These are phyloP conservation scores for Petunia hybrid DNA, from an alignment of 305 asterid genomes.

Conservation along the genomic window DNA sequence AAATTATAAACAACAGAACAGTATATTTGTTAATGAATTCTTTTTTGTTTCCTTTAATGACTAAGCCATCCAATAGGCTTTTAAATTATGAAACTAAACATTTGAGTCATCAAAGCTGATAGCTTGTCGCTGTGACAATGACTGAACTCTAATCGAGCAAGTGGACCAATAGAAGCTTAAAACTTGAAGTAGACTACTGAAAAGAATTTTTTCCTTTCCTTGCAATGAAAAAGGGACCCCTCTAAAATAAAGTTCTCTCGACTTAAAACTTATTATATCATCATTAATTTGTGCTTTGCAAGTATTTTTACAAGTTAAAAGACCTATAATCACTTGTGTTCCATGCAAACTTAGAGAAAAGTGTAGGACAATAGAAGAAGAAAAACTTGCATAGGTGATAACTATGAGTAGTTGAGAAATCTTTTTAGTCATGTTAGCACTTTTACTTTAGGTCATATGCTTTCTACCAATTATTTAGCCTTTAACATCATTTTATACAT, in stretches of 20 bases:
- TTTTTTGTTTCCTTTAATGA: not conserved
- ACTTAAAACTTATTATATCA: slow-evolving; percentile 16
- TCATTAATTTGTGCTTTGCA: not conserved
- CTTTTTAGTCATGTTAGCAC: no score
- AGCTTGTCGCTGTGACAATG: slow-evolving; percentile 22
- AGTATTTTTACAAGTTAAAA: no score
- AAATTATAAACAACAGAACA: slow-evolving; percentile 18
- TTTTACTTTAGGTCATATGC: no score
- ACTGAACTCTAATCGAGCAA: slow-evolving; percentile 27
- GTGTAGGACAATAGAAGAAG: no score
- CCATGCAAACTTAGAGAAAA: no score
- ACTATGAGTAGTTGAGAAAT: no score
- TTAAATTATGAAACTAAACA: slow-evolving; percentile 1
- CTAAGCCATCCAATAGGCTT: slow-evolving; percentile 7
- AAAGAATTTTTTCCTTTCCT: slow-evolving; percentile 39
- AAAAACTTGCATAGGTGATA: no score
- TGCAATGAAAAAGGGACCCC: slow-evolving; percentile 37
- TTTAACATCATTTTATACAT: no score
- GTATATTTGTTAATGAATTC: not conserved
- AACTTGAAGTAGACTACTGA: slow-evolving; percentile 36
- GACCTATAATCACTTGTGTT: no score
- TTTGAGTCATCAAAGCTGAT: slow-evolving; percentile 12
- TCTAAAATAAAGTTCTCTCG: slow-evolving; percentile 15
- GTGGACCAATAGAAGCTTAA: slow-evolving; percentile 39
- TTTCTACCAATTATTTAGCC: no score